phyloP scores from a whole-genome alignment of 257 asterid genomes.

The Petunia axillaris region DNA sequence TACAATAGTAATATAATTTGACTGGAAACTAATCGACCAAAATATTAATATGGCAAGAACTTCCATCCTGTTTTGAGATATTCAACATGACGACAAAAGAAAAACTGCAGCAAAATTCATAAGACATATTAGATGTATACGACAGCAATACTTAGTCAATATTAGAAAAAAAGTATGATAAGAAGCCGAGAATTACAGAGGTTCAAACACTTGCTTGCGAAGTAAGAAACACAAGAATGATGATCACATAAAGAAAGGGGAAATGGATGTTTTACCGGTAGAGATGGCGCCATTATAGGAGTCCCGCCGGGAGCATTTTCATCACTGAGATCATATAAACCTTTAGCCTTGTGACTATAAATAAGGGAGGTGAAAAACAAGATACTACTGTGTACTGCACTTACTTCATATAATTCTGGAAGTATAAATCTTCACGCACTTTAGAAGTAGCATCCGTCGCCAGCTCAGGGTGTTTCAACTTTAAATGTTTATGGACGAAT shows the following conservation, averaged over 20 bases:
- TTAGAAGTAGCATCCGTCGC: conserved; percentile 72
- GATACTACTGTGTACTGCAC: conserved; percentile 29
- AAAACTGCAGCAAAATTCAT: background rate
- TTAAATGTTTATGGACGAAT: conserved; percentile 90
- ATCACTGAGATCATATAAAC: conserved; percentile 61
- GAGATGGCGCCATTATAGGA: conserved; percentile 86
- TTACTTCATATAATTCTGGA: conserved; percentile 94
- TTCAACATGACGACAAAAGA: background rate
- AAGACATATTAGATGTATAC: background rate
- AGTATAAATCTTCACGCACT: conserved; percentile 90
- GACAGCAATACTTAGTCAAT: conserved; percentile 2
- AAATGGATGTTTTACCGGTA: conserved; percentile 54
- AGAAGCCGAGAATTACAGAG: background rate
- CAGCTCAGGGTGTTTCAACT: conserved; percentile 89
- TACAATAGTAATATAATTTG: background rate
- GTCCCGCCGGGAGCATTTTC: conserved; percentile 94
- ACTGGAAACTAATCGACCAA: background rate
- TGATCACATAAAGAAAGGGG: conserved; percentile 19
- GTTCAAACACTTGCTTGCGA: background rate
- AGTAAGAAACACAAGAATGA: background rate
- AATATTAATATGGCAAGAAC: conserved; percentile 5
- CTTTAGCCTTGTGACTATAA: conserved; percentile 27
- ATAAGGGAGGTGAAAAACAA: conserved; percentile 6
- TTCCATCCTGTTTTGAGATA: background rate
- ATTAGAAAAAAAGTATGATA: conserved; percentile 7